These are phyloP conservation scores for Discostella pseudostelligera DNA, from an alignment of 108 stramenopile species.

Conservation along the genomic window DNA sequence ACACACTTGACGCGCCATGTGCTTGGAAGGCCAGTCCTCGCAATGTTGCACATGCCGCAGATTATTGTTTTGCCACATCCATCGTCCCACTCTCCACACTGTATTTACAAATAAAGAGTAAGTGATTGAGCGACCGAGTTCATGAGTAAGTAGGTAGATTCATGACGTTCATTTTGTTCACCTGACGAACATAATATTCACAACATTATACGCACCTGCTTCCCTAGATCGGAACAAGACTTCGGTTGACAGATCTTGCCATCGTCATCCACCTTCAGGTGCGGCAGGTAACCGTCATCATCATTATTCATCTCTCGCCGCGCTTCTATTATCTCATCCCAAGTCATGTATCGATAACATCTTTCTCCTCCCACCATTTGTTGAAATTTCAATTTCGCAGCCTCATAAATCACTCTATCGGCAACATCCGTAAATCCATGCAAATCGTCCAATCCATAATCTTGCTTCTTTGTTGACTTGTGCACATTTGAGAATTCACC, in stretches of 20 bases:
- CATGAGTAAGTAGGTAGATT: no score
- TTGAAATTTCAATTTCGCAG: conserved; percentile 40
- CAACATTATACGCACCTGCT: conserved; percentile 18
- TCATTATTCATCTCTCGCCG: not conserved
- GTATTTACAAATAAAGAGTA: not conserved
- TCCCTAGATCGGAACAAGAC: conserved; percentile 46
- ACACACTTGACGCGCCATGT: conserved; percentile 47
- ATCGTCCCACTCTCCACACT: conserved; percentile 52
- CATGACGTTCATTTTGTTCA: no score
- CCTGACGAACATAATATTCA: not conserved
- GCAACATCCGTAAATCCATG: conserved; percentile 48
- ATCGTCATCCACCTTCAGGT: conserved; percentile 20
- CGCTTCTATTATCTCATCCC: conserved; percentile 28
- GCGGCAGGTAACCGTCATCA: conserved; percentile 4
- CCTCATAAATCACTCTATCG: conserved; percentile 43
- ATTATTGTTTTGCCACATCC: conserved; percentile 43
- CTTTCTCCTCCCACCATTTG: conserved; percentile 31
- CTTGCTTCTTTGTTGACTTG: conserved; percentile 27
- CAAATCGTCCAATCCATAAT: conserved; percentile 30
- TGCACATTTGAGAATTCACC: conserved; percentile 50
- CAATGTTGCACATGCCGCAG: conserved; percentile 46
- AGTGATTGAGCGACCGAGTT: not conserved
- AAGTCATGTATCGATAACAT: conserved; percentile 44
- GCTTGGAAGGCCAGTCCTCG: conserved; percentile 33
- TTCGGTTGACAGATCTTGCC: conserved; percentile 40